These are phyloP conservation scores for Balakata baccata DNA, from an alignment of 345 rosid genomes.

Conservation along the genomic window DNA sequence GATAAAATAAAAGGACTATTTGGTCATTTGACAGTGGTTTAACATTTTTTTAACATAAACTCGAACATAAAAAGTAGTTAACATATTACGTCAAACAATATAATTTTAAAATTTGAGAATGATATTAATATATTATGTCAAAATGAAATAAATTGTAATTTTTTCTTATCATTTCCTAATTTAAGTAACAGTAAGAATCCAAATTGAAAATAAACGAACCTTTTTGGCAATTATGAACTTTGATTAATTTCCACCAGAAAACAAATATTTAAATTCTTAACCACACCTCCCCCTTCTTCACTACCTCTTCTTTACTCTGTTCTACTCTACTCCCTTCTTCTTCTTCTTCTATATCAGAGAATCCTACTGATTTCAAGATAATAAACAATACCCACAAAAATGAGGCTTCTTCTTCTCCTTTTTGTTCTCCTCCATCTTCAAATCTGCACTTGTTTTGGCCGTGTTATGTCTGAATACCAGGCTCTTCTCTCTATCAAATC, in stretches of 20 bases:
- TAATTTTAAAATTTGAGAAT: too few species aligned
- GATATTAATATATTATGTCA: too few species aligned
- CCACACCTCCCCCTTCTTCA: slow-evolving; percentile 21
- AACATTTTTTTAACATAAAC: too few species aligned
- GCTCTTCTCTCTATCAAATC: slow-evolving; percentile 79
- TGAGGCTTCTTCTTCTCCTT: slow-evolving; percentile 48
- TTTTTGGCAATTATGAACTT: slow-evolving; percentile 24
- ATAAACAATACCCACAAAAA: slow-evolving; percentile 14
- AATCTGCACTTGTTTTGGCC: slow-evolving; percentile 25
- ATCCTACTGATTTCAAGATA: slow-evolving; percentile 6
- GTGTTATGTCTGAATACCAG: slow-evolving; percentile 50
- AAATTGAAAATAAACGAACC: slow-evolving; percentile 27
- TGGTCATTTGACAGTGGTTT: too few species aligned
- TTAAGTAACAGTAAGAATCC: slow-evolving; percentile 29
- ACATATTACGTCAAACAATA: too few species aligned
- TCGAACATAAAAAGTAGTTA: too few species aligned
- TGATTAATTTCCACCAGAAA: slow-evolving; percentile 3
- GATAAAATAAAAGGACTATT: too few species aligned
- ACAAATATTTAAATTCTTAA: slow-evolving; percentile 26
- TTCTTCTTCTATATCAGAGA: slow-evolving; percentile 1
- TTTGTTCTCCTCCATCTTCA: slow-evolving; percentile 41
- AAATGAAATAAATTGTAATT: too few species aligned
- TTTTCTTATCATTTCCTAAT: not conserved
- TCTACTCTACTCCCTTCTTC: slow-evolving; percentile 9
- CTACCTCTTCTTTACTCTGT: slow-evolving; percentile 16